phyloP scores from a whole-genome alignment of 352 stramenopile genomes.

The Chrysophaeum taylorii region DNA sequence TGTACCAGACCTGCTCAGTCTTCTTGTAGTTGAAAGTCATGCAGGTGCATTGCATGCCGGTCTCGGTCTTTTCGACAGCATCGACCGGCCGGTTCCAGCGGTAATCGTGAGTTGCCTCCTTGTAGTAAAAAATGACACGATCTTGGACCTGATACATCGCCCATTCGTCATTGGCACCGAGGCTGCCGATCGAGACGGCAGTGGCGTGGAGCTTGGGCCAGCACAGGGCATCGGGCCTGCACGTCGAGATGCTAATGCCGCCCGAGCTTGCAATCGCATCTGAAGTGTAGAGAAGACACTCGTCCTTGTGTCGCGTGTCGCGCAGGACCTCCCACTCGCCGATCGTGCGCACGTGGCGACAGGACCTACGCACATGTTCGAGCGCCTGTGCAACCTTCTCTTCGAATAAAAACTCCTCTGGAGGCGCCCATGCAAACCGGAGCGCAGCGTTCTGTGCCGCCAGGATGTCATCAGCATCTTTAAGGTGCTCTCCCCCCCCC shows the following conservation, averaged over 20 bases:
- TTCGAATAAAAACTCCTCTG: not conserved
- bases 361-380: not conserved
- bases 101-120: not conserved
- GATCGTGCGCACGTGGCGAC: not conserved
- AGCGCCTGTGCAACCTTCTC: not conserved
- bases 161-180: not conserved
- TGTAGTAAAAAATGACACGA: not conserved
- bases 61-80: not conserved
- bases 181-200: not conserved
- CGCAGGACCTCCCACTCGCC: not conserved
- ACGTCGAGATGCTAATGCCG: not conserved
- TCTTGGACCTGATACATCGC: not conserved
- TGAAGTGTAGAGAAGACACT: not conserved
- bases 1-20: not conserved
- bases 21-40: not conserved
- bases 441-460: not conserved
- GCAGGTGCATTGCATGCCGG: not conserved
- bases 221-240: not conserved
- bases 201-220: not conserved
- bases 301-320: not conserved
- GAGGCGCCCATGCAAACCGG: not conserved
- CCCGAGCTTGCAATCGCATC: not conserved
- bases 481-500: not conserved
- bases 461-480: not conserved
- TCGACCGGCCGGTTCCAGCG: not conserved